phyloP scores from a whole-genome alignment of 495 filamentous ascomycete genomes.

The Lichenothelia convexa region DNA sequence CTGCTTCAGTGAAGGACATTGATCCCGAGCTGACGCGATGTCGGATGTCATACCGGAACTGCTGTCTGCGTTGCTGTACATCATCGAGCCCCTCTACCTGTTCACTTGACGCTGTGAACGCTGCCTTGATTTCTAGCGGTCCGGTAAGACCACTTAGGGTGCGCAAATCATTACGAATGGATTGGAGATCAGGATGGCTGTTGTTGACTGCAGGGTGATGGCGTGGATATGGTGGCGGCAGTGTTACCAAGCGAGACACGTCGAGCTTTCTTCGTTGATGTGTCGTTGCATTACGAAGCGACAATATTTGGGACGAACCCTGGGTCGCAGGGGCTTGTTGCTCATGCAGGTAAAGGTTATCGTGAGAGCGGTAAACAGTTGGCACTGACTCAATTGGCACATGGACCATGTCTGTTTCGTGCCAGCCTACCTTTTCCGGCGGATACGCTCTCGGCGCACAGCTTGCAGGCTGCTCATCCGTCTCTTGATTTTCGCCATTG shows the following conservation, averaged over 20 bases:
- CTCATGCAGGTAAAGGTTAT: no score
- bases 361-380: no score
- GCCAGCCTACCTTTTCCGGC: slow-evolving; percentile 67
- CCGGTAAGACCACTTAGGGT: slow-evolving; percentile 58
- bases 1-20: slow-evolving; percentile 65
- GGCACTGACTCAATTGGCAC: no score
- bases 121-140: slow-evolving; percentile 45
- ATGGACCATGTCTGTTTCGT: no score
- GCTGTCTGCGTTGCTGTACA: slow-evolving; percentile 28
- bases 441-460: slow-evolving; percentile 58
- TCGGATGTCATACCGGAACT: slow-evolving; percentile 48
- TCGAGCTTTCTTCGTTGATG: slow-evolving; percentile 43
- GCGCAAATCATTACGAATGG: slow-evolving; percentile 58
- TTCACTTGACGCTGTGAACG: slow-evolving; percentile 25
- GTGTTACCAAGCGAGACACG: slow-evolving; percentile 76
- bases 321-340: no score
- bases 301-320: no score
- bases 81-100: slow-evolving; percentile 28
- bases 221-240: slow-evolving; percentile 82
- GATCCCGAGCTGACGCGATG: slow-evolving; percentile 52
- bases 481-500: no score
- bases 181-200: slow-evolving; percentile 70
- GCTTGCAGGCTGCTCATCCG: slow-evolving; percentile 5
- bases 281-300: no score
- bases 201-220: slow-evolving; percentile 94